Conservation (phyloP, 2,329 filamentous ascomycete species). For the Fusarium beomiforme region DNA sequence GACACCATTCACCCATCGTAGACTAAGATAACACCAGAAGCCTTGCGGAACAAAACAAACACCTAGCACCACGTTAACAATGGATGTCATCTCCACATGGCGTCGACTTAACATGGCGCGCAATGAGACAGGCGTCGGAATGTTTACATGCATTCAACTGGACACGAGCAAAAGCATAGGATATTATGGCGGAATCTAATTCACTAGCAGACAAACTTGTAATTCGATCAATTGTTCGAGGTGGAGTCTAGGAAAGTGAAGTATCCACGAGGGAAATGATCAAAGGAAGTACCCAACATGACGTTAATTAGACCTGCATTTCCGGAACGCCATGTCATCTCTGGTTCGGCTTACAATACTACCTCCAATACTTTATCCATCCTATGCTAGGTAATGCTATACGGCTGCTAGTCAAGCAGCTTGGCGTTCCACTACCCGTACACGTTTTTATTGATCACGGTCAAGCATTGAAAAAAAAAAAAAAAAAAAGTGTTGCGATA, state of each 20-base stretch:
- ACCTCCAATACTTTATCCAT: background rate
- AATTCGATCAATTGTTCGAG: background rate
- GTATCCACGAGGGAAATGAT: slow-evolving; percentile 20
- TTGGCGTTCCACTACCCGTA: background rate
- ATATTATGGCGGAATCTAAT: background rate
- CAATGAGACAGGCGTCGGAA: slow-evolving; percentile 21
- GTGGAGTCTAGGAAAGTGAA: slow-evolving; percentile 11
- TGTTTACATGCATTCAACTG: slow-evolving; percentile 19
- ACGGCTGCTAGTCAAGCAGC: background rate
- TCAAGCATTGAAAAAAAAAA: too few species aligned
- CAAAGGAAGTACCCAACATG: background rate
- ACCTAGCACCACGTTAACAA: slow-evolving; percentile 1
- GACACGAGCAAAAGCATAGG: background rate
- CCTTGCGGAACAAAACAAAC: slow-evolving; percentile 33
- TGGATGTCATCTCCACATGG: slow-evolving; percentile 37
- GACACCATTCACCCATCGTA: slow-evolving; percentile 12
- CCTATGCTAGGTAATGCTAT: too few species aligned
- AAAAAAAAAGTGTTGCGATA: slow-evolving; percentile 8
- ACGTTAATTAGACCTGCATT: slow-evolving; percentile 5
- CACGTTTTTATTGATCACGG: background rate
- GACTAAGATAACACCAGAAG: slow-evolving; percentile 25
- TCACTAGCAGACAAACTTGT: background rate
- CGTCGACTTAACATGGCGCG: slow-evolving; percentile 38
- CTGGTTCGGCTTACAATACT: background rate
- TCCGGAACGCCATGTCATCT: slow-evolving; percentile 6